Evolutionary conservation across 495 filamentous ascomycete genomes (phyloP).

Genomic region (Penicillium silybi): DNA sequence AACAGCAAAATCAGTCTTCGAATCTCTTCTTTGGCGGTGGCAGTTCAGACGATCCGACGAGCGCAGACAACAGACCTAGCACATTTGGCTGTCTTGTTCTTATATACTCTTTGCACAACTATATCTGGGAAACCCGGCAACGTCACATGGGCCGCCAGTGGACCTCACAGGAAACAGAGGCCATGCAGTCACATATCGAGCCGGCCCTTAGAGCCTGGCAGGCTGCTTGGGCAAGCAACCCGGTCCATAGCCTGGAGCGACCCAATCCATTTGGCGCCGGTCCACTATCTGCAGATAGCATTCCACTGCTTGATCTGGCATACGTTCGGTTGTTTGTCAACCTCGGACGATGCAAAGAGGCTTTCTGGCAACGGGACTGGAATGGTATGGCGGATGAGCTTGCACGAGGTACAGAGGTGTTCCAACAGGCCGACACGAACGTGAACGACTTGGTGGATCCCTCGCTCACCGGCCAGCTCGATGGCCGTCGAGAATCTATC

Average conservation of each 20-base stretch:
- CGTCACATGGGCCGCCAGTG: constrained; percentile 84
- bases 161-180: constrained; percentile 88
- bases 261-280: constrained; percentile 88
- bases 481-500: constrained; percentile 35
- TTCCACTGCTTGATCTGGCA: constrained; percentile 89
- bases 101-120: constrained; percentile 95
- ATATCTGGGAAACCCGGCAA: constrained; percentile 97
- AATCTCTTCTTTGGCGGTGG: constrained; percentile 39
- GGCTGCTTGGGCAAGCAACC: constrained; percentile 85
- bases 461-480: constrained; percentile 22
- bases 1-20: constrained; percentile 50
- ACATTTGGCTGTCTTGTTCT: constrained; percentile 91
- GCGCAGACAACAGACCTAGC: constrained; percentile 74
- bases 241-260: constrained; percentile 80
- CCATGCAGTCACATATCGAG: constrained; percentile 95
- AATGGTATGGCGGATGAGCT: constrained; percentile 90
- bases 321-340: constrained; percentile 94
- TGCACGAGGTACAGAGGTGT: constrained; percentile 70
- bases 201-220: constrained; percentile 94
- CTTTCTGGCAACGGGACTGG: constrained; percentile 92
- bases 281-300: constrained; percentile 87
- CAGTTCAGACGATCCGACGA: constrained; percentile 40
- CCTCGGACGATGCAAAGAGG: constrained; percentile 84
- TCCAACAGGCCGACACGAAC: constrained; percentile 63
- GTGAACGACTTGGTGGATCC: constrained; percentile 30